Evolutionary conservation across 306 rosid genomes (phyloP), one percentile per base, ranked within the genome.

Genomic region (Cucurbita moschata): DNA sequence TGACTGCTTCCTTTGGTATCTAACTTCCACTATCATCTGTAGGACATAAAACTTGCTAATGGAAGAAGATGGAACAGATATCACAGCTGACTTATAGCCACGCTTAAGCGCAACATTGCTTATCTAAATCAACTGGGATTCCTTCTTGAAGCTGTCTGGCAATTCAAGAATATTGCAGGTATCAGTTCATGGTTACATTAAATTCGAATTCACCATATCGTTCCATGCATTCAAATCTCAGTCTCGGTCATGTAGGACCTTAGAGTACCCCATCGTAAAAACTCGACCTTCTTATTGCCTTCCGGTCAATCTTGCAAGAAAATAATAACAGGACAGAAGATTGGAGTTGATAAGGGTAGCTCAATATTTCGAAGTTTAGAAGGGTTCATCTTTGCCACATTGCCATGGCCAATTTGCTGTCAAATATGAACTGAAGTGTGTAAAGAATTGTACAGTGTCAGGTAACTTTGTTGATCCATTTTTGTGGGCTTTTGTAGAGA

Each of bases 111-210:
- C 26, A 80, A 79, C 77, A 71, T 73, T 71, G 50, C 63, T 74
- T 76, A 56, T 83, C 71, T 42, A 79, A 40, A 30, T 30, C 35
- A 30, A 30, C 4, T 39, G 77, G 57, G 74, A 15, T 21, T 61
- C 71, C 79, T 74, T 71, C 26, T 76, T 73, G 60, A 85, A 82
- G 83, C 79, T 82, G 77, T 80, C 76, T 67, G 77, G 76, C 86
- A 81, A 75, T 85, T 77, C 61, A 85, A 77, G 71, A 85, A 87
- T 49, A 88, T 83, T 76, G 58, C 78, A 55, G 82, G 90, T 69
- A 78, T 59, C 54, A 77, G 83, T 44, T 85, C 91, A 21, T 88
- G 96, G 92, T 75, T 88, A 60, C 82, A 89, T 79, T 81, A 87
- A 92, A 93, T 82, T 85, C 96, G 50, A 75, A 75, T 75, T 30